Base-by-base conservation (phyloP, 106 monocot species). In the Dioscorea dumetorum region DNA sequence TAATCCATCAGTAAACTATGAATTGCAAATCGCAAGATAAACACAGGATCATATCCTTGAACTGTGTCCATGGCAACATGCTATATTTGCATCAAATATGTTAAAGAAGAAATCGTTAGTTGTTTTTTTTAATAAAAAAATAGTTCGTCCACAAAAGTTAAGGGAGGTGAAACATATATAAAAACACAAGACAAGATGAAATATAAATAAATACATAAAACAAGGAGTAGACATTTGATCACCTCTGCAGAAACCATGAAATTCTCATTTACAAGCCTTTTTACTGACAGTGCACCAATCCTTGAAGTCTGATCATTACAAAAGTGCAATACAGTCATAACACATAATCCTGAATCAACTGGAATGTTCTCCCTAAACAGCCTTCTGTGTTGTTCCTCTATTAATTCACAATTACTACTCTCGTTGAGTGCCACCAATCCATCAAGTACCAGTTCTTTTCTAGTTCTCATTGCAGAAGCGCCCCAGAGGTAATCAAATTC, bases 401-500 rank as follows among this genome's bases (percentile, higher is more conserved):
- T 41, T 65, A 62, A 72, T 76, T 79, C 79, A 81, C 58, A 56
- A 69, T 72, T 76, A 59, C 32, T 50, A 48, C 49, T 60, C 49
- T 57, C 54, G 24, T 59, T 61, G 13, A 62, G 65, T 20, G 74
- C 57, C 15, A 53, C 28, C 52, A 64, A 56, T 64, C 23, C 50
- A 69, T 80, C 77, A 60, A 61, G 17, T 67, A 57, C 62, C 51
- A 73, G 66, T 67, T 90, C 89, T 68, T 85, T 82, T 57, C 80
- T 80, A 56, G 87, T 20, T 75, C 87, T 85, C 51, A 87, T 54
- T 19, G 82, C 83, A 69, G 87, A 70, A 71, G 8, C 62, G 63
- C 92, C 97, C 89, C 89, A 99, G 58, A 99, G 61, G 71, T 84
- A 92, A 78, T 99, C 92, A 73, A 84, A 63, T 48, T 73, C 89